Evolutionary conservation across 176 grass and related monocot genomes (phyloP).

Genomic region (Carex littledalei): DNA sequence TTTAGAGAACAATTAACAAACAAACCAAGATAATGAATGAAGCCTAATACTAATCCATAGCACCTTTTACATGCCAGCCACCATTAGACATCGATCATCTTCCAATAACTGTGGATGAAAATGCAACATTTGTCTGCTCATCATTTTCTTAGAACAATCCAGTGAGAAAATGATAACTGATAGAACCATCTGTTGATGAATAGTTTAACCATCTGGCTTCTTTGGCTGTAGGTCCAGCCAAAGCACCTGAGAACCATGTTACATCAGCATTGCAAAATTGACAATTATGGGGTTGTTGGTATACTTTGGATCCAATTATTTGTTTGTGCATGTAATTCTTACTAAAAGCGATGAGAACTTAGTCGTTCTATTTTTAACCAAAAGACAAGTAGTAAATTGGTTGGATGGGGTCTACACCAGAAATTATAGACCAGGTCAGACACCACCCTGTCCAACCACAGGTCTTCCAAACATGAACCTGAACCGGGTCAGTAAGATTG

Average conservation of each 20-base stretch:
- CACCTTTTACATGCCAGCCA: not conserved
- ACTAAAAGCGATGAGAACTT: too few species aligned
- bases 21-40: not conserved
- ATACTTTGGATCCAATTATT: not conserved
- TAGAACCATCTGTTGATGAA: not conserved
- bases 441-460: not conserved
- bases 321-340: not conserved
- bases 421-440: not conserved
- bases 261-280: not conserved
- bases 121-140: not conserved
- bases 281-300: not conserved
- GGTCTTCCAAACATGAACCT: not conserved
- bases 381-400: not conserved
- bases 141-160: not conserved
- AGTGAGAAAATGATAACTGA: not conserved
- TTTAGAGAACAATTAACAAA: not conserved
- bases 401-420: too few species aligned
- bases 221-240: not conserved
- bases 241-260: not conserved
- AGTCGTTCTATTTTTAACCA: too few species aligned
- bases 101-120: constrained; percentile 1
- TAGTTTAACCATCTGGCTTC: not conserved
- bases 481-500: not conserved
- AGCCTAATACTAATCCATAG: not conserved
- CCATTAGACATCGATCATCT: not conserved